Base-by-base conservation (phyloP, 441 rosid species). In the Erodium chrysanthum region DNA sequence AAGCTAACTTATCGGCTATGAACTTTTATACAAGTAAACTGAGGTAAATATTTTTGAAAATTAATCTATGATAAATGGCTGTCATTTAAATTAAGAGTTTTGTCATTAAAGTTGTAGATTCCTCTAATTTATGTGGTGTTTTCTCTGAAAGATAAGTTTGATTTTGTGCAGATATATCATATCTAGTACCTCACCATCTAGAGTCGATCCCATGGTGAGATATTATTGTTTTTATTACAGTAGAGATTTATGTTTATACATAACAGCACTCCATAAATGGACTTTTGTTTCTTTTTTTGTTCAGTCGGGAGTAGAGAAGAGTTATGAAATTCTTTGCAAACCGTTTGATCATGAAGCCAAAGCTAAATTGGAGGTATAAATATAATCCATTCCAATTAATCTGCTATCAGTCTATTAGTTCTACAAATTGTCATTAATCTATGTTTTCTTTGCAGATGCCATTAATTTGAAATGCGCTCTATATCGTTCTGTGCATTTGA, bases 321-420 rank as follows among this genome's bases (percentile, higher is more conserved):
- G 75, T 66, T 90, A 88, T 72, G 97, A 87, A 77, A 90, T 92
- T 83, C 96, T 90, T 52, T 92, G 97, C 89, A 90, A 85, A 82
- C 82, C 84, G 44, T 84, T 90, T 80, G 86, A 84, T 74, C 67
- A 68, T 14, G 89, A 88, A 76, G 88, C 90, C 69, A 84, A 83
- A 78, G 75, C 81, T 65, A 71, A 56, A 12, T 74, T 92, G 81
- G 88, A 85, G 86, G 87, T 84, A 8, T 40, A 40, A 40, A 86
- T 84, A 8, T 40, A 40, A 40, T 40, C 12, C 14, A 40, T 8
- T 7, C 46, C 46, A 2, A 8, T 40, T 29, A 29, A 29, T 29
- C 5, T 29, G 33, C 33, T 25, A 25, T 25, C 29, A 25, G 29
- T 25, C 2, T 29, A 29, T 29, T 29, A 29, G 33, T 29, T 29